Conservation (phyloP, 75 land plant genomes). For the Pinus albicaulis region DNA sequence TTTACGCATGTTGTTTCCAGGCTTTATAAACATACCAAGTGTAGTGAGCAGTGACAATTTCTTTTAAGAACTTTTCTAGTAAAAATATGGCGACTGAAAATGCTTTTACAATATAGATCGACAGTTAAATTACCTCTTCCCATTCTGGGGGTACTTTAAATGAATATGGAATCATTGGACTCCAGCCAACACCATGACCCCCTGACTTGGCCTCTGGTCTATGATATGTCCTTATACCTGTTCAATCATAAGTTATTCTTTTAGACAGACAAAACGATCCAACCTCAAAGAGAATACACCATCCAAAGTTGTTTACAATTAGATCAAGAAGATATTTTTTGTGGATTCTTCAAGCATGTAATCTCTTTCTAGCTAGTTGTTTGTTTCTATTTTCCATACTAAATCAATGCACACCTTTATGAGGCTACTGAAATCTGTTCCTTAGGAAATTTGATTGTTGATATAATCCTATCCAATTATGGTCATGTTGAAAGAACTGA, state of each 20-base stretch:
- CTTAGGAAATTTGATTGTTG: not conserved
- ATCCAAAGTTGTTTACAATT: not conserved
- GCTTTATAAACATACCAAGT: not conserved
- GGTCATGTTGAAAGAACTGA: not conserved
- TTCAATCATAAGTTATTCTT: not conserved
- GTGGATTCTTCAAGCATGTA: not conserved
- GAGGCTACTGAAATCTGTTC: not conserved
- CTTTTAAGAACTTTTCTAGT: not conserved
- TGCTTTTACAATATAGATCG: not conserved
- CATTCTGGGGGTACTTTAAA: constrained; percentile 85
- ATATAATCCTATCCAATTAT: not conserved
- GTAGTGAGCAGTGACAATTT: not conserved
- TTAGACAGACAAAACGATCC: not conserved
- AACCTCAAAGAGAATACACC: not conserved
- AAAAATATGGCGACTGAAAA: not conserved
- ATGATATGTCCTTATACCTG: constrained; percentile 87
- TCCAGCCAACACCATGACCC: constrained; percentile 99
- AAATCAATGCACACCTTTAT: not conserved
- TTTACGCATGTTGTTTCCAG: not conserved
- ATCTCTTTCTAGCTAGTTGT: not conserved
- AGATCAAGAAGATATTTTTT: not conserved
- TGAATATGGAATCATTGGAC: constrained; percentile 89
- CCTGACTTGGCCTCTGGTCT: constrained; percentile 98
- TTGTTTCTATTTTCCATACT: constrained; percentile 1
- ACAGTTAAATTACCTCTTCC: constrained; percentile 71